Evolutionary conservation across 371 early-diverging fungal genomes (phyloP).

Genomic region (Mucor lusitanicus): DNA sequence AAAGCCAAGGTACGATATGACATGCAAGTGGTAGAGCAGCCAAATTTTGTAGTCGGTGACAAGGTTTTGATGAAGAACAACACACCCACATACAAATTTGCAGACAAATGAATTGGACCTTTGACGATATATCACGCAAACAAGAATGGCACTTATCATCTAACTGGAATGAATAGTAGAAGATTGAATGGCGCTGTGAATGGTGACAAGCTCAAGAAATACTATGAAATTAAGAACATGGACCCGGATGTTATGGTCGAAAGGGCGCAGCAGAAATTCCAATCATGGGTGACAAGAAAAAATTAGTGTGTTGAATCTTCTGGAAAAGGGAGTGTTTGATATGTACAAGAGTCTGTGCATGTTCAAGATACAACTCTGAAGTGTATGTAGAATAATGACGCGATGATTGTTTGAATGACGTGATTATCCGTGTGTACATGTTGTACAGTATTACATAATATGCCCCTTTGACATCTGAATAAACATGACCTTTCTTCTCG

Average conservation of each 20-base stretch:
- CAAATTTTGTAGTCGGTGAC: conserved; percentile 15
- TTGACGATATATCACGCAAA: conserved; percentile 3
- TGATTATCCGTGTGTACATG: too few species aligned
- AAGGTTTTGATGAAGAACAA: conserved; percentile 12
- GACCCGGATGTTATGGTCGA: conserved; percentile 11
- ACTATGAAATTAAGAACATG: conserved; percentile 2
- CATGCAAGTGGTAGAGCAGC: background rate
- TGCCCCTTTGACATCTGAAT: too few species aligned
- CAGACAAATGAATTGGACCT: conserved; percentile 22
- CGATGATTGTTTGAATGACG: too few species aligned
- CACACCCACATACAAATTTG: conserved; percentile 9
- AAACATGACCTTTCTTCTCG: too few species aligned
- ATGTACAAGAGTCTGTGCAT: too few species aligned
- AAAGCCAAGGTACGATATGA: conserved; percentile 16
- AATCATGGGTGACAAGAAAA: conserved; percentile 8
- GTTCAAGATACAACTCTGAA: too few species aligned
- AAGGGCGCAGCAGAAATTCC: conserved; percentile 9
- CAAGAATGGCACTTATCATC: conserved; percentile 11
- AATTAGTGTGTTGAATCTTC: too few species aligned
- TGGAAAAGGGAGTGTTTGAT: too few species aligned
- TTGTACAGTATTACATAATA: too few species aligned
- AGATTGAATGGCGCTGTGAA: conserved; percentile 14
- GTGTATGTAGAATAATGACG: too few species aligned
- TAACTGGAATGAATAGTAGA: conserved; percentile 8
- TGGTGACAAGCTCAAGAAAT: conserved; percentile 16